A percentile compares a stretch with the other conserved stretches of the same genome.
phyloP scores from a whole-genome alignment of 2,329 filamentous ascomycete species.

The Phialophora expanda region DNA sequence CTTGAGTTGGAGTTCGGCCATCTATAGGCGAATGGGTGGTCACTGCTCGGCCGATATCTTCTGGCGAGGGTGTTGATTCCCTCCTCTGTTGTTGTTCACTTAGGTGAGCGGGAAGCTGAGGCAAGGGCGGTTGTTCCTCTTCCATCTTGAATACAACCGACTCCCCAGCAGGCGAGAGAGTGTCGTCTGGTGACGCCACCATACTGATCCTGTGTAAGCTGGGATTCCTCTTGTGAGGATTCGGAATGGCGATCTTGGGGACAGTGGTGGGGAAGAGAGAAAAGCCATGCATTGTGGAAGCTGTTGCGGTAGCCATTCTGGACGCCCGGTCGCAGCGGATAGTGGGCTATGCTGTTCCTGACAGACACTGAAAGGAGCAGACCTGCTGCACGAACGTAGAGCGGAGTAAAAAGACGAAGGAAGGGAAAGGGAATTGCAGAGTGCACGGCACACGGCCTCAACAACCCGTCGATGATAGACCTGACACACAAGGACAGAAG shows the following conservation, averaged over 20 bases:
- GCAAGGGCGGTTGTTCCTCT: constrained; percentile 26
- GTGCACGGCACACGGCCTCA: constrained; percentile 19
- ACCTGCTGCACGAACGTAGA: constrained; percentile 27
- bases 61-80: constrained; percentile 30
- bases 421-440: constrained; percentile 20
- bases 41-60: constrained; percentile 38
- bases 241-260: constrained; percentile 37
- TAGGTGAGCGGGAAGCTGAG: constrained; percentile 22
- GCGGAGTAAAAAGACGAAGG: constrained; percentile 19
- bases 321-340: constrained; percentile 18
- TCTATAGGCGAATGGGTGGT: constrained; percentile 38
- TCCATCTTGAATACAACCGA: constrained; percentile 35
- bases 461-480: constrained; percentile 27
- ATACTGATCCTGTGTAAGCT: constrained; percentile 36
- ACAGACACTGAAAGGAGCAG: constrained; percentile 24
- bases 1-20: constrained; percentile 31
- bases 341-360: constrained; percentile 14
- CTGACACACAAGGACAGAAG: constrained; percentile 24
- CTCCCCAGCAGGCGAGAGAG: constrained; percentile 27
- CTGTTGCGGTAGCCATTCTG: constrained; percentile 28
- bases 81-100: constrained; percentile 9
- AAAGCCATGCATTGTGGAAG: constrained; percentile 29
- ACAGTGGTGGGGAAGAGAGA: constrained; percentile 36
- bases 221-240: constrained; percentile 37
- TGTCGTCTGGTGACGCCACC: constrained; percentile 23